Conservation (phyloP, 169 alveolate genomes). For the Ichthyophthirius multifiliis region DNA sequence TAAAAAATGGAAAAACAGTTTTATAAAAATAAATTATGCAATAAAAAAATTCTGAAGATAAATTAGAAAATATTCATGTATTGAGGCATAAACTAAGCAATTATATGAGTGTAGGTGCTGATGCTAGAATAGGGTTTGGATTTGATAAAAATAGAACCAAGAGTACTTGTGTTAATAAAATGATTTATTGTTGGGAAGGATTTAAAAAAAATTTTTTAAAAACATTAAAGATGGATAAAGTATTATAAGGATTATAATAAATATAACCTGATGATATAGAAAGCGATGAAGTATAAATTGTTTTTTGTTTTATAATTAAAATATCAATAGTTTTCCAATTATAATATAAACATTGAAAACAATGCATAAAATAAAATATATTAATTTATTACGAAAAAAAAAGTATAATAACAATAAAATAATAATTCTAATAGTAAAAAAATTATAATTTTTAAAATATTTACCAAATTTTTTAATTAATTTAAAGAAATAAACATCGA, state of each 20-base stretch:
- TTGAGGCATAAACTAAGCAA: slow-evolving; percentile 28
- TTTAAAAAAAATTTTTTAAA: slow-evolving; percentile 49
- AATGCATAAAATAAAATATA: not conserved
- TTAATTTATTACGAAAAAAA: too few relatives aligned
- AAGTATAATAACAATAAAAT: not conserved
- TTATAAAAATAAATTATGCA: not conserved
- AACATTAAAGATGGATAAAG: slow-evolving; percentile 29
- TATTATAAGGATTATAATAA: slow-evolving; percentile 3
- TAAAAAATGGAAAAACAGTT: not conserved
- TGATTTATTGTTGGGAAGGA: slow-evolving; percentile 63
- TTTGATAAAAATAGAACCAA: slow-evolving; percentile 46
- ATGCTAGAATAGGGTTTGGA: slow-evolving; percentile 64
- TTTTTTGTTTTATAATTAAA: not conserved
- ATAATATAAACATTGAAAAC: not conserved
- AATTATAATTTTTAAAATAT: not conserved
- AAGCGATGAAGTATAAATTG: not conserved
- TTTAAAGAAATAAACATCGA: not conserved
- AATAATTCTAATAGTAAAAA: not conserved
- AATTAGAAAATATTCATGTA: not conserved
- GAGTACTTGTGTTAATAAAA: slow-evolving; percentile 36
- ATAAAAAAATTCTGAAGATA: not conserved
- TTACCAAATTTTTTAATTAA: not conserved
- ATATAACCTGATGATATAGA: not conserved
- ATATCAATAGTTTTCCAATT: not conserved
- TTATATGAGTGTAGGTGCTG: slow-evolving; percentile 63